phyloP scores from a whole-genome alignment of 2,329 filamentous ascomycete species.

The Lachnellula hyalina region DNA sequence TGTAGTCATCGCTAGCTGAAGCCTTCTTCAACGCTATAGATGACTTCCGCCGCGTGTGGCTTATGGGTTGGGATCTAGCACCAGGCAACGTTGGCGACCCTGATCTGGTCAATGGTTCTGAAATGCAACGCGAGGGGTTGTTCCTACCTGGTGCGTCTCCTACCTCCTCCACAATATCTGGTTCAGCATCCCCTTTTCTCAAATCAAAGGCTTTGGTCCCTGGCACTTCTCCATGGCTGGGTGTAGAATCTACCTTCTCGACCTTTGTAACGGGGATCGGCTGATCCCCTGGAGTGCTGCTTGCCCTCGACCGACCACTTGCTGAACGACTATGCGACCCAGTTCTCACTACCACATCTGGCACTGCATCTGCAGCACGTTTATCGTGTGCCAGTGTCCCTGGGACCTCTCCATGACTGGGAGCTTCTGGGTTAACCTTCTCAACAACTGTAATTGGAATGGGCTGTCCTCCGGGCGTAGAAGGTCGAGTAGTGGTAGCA shows the following conservation, averaged over 20 bases:
- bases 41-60: slow-evolving; percentile 34
- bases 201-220: slow-evolving; percentile 53
- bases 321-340: slow-evolving; percentile 19
- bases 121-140: slow-evolving; percentile 21
- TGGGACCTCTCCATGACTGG: slow-evolving; percentile 56
- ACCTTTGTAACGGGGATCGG: slow-evolving; percentile 54
- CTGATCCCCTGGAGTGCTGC: slow-evolving; percentile 29
- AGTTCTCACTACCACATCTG: slow-evolving; percentile 51
- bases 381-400: slow-evolving; percentile 53
- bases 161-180: slow-evolving; percentile 51
- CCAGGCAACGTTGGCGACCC: slow-evolving; percentile 47
- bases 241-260: slow-evolving; percentile 51
- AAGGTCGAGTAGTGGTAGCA: slow-evolving; percentile 4
- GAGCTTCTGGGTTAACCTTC: slow-evolving; percentile 47
- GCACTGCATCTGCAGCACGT: slow-evolving; percentile 51
- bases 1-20: slow-evolving; percentile 51
- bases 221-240: slow-evolving; percentile 55
- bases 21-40: slow-evolving; percentile 26
- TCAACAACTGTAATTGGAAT: slow-evolving; percentile 55
- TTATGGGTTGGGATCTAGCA: slow-evolving; percentile 43
- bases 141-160: slow-evolving; percentile 53
- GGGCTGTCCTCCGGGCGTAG: slow-evolving; percentile 33
- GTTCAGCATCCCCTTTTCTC: slow-evolving; percentile 51
- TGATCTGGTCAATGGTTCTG: slow-evolving; percentile 57
- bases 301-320: slow-evolving; percentile 22